Percentiles rank a stretch among this genome's conserved stretches.
Conservation (phyloP, 176 grass and related monocot species). For the Zoysia japonica region DNA sequence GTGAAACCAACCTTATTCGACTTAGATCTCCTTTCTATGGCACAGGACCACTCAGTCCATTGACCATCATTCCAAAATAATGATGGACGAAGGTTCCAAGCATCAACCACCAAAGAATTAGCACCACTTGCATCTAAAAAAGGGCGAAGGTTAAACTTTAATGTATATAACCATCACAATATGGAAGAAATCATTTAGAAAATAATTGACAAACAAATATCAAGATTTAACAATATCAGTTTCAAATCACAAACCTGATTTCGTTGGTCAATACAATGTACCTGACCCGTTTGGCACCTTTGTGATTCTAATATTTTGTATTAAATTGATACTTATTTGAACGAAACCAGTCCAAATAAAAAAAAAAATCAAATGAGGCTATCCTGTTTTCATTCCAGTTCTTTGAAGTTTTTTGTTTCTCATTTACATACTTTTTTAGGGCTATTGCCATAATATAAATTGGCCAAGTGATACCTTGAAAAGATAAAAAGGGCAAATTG, state of each 20-base stretch:
- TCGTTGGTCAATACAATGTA: background rate
- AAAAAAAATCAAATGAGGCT: background rate
- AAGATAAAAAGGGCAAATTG: background rate
- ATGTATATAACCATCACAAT: background rate
- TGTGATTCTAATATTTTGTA: background rate
- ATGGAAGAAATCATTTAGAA: slow-evolving; percentile 1
- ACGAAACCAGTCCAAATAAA: background rate
- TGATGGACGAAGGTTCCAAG: slow-evolving; percentile 74
- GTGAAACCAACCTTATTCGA: slow-evolving; percentile 64
- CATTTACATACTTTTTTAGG: background rate
- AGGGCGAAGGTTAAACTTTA: slow-evolving; percentile 16
- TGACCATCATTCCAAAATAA: slow-evolving; percentile 88
- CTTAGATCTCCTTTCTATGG: slow-evolving; percentile 54
- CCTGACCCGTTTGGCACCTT: background rate
- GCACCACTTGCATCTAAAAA: slow-evolving; percentile 52
- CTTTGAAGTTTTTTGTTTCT: background rate
- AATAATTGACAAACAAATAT: background rate
- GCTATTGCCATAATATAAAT: background rate
- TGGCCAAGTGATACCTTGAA: background rate
- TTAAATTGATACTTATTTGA: slow-evolving; percentile 14
- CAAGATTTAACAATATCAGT: slow-evolving; percentile 2
- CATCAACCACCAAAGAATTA: slow-evolving; percentile 61
- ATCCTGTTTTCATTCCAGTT: background rate
- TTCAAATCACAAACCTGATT: slow-evolving; percentile 13
- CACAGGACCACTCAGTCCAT: slow-evolving; percentile 68